Base-by-base conservation (phyloP, 495 filamentous ascomycete species). In the Thozetella sp. region DNA sequence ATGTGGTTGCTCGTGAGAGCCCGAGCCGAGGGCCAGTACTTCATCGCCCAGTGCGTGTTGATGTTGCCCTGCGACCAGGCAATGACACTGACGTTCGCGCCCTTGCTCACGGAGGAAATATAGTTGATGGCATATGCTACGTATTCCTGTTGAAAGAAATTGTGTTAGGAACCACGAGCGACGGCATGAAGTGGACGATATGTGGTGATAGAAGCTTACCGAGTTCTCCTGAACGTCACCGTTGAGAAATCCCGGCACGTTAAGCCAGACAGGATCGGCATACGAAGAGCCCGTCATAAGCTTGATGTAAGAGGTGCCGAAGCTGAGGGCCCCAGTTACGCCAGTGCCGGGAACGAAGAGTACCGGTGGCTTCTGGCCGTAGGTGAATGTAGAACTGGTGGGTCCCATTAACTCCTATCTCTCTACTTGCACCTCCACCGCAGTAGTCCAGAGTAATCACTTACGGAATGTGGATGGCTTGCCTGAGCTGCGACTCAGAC, bases 61-160 rank as follows among this genome's bases (percentile, higher is more conserved):
- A 84, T 62, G 34, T 66, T 70, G 19, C 81, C 81, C 64, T 84
- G 79, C 2, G 75, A 80, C 80, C 82, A 84, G n/a, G 67, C 69
- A 9, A 83, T 65, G 11, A 80, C 67, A 12, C 72, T 64, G 6
- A 80, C 69, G 1, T 74, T 71, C 9, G 65, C 46, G 26, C 63
- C 46, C 2, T 55, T 17, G 26, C 67, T 68, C 30, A 78, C 63
- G 2, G 71, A 65, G 23, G 68, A 72, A 51, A 83, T 75, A 62
- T 81, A 84, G 63, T 83, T 68, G 43, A 77, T 68, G 4, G 73
- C 73, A 43, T 79, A 76, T n/a, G 72, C 70, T 17, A 76, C 67
- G 56, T 72, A 77, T 53, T 80, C 73, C 30, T 37, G n/a, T n/a
- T n/a, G n/a, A n/a, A n/a, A n/a, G n/a, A n/a, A 37, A 37, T 37